These are phyloP conservation scores for Meira miltonrushii DNA, from an alignment of 1,284 basidiomycete genomes.

Conservation along the genomic window DNA sequence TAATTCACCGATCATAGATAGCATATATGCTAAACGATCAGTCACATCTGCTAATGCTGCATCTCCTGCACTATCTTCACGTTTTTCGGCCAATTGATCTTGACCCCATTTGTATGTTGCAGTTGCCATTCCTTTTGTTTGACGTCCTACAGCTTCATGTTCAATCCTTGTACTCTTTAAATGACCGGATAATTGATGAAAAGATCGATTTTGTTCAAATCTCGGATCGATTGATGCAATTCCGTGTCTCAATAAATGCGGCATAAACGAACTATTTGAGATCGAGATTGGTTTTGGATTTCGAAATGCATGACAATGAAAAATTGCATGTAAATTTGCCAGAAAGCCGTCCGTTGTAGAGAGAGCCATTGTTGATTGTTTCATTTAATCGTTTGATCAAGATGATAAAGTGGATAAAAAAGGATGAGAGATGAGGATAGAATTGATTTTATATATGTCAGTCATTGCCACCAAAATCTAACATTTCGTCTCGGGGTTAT, in stretches of 20 bases:
- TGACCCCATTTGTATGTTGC: conserved; percentile 39
- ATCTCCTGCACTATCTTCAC: conserved; percentile 35
- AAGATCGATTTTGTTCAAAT: conserved; percentile 36
- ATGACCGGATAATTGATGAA: conserved; percentile 33
- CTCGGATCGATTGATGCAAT: conserved; percentile 41
- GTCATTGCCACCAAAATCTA: no score
- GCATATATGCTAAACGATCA: conserved; percentile 40
- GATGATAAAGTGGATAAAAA: no score
- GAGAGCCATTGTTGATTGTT: no score
- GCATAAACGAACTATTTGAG: conserved; percentile 21
- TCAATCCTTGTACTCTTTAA: conserved; percentile 42
- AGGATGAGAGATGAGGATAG: no score
- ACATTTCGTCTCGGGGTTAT: no score
- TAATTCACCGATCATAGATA: conserved; percentile 39
- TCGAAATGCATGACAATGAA: conserved; percentile 9
- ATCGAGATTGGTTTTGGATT: conserved; percentile 5
- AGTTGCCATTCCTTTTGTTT: conserved; percentile 33
- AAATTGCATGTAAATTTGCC: not conserved
- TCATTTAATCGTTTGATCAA: no score
- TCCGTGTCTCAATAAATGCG: conserved; percentile 36
- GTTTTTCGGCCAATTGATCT: conserved; percentile 31
- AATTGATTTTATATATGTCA: no score
- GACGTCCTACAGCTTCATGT: conserved; percentile 31
- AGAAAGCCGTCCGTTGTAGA: no score
- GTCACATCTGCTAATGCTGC: conserved; percentile 31